A percentile compares a stretch with the other conserved stretches of the same genome.
Conservation (phyloP, 2,329 filamentous ascomycete genomes). For the Pyricularia sp. region DNA sequence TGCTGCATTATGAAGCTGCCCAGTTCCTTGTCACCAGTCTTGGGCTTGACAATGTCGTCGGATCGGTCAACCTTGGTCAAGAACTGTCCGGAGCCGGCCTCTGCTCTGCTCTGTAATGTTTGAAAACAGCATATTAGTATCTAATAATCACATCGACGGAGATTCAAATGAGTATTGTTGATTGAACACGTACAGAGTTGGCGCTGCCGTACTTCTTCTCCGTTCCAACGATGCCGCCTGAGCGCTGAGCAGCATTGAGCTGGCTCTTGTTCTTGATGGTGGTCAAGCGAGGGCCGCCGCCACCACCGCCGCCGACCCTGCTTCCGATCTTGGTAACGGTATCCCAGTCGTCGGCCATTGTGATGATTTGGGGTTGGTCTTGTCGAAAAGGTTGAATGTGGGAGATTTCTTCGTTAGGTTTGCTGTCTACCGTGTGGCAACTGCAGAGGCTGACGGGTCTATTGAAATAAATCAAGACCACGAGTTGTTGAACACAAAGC, state of each 20-base stretch:
- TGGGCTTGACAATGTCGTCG: constrained; percentile 96
- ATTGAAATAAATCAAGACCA: neutral
- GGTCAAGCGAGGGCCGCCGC: constrained; percentile 60
- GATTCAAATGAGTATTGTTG: neutral
- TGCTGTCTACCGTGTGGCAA: neutral
- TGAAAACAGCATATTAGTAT: neutral
- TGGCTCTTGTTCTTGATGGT: constrained; percentile 73
- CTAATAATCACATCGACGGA: neutral
- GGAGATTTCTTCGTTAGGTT: neutral
- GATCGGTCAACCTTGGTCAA: constrained; percentile 95
- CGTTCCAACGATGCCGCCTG: constrained; percentile 61
- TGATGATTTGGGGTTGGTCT: constrained; percentile 28
- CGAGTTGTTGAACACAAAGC: neutral
- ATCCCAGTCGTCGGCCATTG: constrained; percentile 69
- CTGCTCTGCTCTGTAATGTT: neutral
- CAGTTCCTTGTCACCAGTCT: constrained; percentile 39
- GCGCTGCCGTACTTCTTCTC: constrained; percentile 81
- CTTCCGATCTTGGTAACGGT: constrained; percentile 84
- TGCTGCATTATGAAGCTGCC: neutral
- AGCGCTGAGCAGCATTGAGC: constrained; percentile 80
- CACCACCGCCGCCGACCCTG: constrained; percentile 51
- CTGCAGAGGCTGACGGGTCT: neutral
- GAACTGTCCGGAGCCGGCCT: constrained; percentile 55
- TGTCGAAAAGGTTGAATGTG: neutral
- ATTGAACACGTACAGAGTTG: constrained; percentile 55